Evolutionary conservation across 2,329 filamentous ascomycete genomes (phyloP).

Genomic region (Paracorniculantispora psalliotae): DNA sequence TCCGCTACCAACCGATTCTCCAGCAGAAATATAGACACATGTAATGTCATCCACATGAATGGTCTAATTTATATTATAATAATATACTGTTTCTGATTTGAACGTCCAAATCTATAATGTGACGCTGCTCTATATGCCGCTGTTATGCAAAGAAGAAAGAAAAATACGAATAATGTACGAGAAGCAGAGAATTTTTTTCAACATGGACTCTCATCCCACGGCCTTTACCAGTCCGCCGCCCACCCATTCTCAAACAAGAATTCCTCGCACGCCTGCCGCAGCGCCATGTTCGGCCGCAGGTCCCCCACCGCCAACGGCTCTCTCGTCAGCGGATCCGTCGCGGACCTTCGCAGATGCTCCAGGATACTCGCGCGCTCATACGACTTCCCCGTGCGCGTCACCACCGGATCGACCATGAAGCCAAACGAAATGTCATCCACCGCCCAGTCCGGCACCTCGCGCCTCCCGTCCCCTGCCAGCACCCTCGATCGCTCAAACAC

Average conservation of each 20-base stretch:
- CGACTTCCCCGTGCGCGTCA: constrained; percentile 79
- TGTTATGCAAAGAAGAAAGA: neutral
- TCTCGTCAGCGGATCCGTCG: constrained; percentile 78
- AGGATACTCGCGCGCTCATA: constrained; percentile 84
- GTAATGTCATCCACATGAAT: too few relatives aligned
- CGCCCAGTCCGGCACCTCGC: constrained; percentile 68
- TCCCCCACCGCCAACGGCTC: constrained; percentile 65
- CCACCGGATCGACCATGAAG: constrained; percentile 67
- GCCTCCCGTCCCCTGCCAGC: constrained; percentile 37
- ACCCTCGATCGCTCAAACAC: constrained; percentile 49
- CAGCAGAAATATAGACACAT: too few relatives aligned
- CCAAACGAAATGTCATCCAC: constrained; percentile 72
- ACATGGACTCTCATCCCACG: neutral
- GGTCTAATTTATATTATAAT: too few relatives aligned
- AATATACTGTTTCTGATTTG: too few relatives aligned
- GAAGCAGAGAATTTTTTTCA: neutral
- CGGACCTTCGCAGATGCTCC: constrained; percentile 73
- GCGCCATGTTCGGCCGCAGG: constrained; percentile 72
- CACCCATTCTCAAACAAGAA: constrained; percentile 85
- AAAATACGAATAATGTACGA: neutral
- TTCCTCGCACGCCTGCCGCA: constrained; percentile 78
- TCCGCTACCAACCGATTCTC: too few relatives aligned
- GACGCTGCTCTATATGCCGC: too few relatives aligned
- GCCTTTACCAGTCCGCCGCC: constrained; percentile 79
- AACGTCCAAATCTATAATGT: too few relatives aligned